These are phyloP conservation scores for Euryodendron excelsum DNA, from an alignment of 148 eudicot genomes.

Conservation along the genomic window DNA sequence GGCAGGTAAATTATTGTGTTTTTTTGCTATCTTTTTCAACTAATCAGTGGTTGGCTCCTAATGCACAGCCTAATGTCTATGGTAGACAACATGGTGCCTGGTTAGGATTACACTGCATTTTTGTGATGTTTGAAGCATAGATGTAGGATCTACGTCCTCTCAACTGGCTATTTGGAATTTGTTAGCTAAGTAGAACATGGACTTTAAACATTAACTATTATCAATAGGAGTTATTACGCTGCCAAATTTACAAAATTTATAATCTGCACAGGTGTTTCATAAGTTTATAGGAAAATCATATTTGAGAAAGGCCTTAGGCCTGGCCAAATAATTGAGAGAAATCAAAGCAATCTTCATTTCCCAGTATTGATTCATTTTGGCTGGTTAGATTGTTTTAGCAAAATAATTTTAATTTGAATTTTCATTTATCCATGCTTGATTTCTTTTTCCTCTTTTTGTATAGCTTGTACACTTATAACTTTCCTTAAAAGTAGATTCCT, in stretches of 20 bases:
- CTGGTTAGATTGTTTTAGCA: too few relatives aligned
- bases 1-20: slow-evolving; percentile 52
- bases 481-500: too few relatives aligned
- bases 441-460: not conserved
- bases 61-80: not conserved
- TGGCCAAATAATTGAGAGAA: not conserved
- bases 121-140: not conserved
- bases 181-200: not conserved
- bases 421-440: not conserved
- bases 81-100: not conserved
- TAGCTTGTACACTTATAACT: too few relatives aligned
- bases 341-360: too few relatives aligned
- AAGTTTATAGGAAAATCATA: not conserved
- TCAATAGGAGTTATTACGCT: not conserved
- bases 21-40: not conserved
- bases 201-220: not conserved
- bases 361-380: too few relatives aligned
- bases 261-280: not conserved
- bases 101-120: not conserved
- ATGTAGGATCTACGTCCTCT: not conserved
- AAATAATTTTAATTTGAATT: too few relatives aligned
- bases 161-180: not conserved
- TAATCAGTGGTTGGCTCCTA: not conserved
- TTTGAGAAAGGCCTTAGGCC: not conserved
- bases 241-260: not conserved